These are phyloP conservation scores for Penicillium sclerotigenum DNA, from an alignment of 2,329 filamentous ascomycete genomes.

Conservation along the genomic window DNA sequence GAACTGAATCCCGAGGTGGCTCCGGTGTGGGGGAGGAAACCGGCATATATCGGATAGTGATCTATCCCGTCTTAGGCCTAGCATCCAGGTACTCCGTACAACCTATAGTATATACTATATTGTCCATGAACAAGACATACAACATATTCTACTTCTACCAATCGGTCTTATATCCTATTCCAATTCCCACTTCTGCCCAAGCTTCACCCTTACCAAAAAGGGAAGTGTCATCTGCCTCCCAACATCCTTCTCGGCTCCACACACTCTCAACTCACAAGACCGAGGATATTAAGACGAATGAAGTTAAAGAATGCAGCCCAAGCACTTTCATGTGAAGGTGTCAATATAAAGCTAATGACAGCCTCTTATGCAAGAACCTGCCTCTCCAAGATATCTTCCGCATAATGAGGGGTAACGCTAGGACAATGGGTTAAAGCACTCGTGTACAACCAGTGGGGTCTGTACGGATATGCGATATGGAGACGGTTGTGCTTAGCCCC, in stretches of 20 bases:
- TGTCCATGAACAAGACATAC: not conserved
- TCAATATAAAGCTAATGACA: not conserved
- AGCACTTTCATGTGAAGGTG: not conserved
- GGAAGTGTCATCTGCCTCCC: constrained; percentile 7
- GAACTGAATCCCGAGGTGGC: too few relatives aligned
- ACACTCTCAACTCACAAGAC: not conserved
- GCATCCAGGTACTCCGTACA: too few relatives aligned
- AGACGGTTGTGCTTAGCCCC: not conserved
- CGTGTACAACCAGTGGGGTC: not conserved
- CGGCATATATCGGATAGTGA: too few relatives aligned
- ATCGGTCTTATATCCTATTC: not conserved
- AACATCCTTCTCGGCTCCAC: not conserved
- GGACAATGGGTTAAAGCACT: not conserved
- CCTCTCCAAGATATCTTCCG: not conserved
- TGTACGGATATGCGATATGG: not conserved
- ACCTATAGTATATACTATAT: not conserved
- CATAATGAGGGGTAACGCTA: not conserved
- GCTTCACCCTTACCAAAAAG: not conserved
- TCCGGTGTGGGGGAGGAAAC: not conserved
- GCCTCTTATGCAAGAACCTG: not conserved
- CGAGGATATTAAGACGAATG: not conserved
- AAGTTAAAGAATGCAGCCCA: not conserved
- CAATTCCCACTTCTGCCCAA: not conserved
- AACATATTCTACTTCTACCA: not conserved
- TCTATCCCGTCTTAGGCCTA: too few relatives aligned